Base-by-base conservation (phyloP, 495 filamentous ascomycete species). In the Annulohypoxylon nitens region DNA sequence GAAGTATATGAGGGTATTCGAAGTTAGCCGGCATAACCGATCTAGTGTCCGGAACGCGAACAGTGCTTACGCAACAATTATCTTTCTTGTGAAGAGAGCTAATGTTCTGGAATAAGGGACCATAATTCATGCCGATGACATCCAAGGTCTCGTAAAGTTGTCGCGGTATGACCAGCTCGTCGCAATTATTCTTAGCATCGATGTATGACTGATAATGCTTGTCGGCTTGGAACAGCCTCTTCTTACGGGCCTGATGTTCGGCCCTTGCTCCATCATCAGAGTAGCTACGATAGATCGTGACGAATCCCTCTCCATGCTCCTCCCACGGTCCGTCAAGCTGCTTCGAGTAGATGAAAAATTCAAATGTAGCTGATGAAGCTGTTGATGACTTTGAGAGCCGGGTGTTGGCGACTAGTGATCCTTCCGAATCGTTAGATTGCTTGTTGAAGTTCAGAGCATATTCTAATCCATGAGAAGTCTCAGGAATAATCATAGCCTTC, bases 31-130 rank as follows among this genome's bases (percentile, higher is more conserved):
- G 84, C 84, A 86, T 85, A 18, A 70, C 67, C 4, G 70, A 70
- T 36, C 70, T 76, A 0, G 80, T 83, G 61, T 86, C 79, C 2
- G 83, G 83, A 43, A 84, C 71, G 8, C 57, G 55, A 23, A 81
- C 61, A 4, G 45, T 50, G 30, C 73, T 62, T 16, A 61, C 61
- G 41, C 59, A 77, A n/a, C 45, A 2, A 41, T 65, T 48, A 16
- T 61, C 69, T 26, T 64, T 14, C 36, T 18, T 74, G 30, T 41
- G 36, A 45, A 76, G 63, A 14, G 67, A 70, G 1, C 20, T 20
- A 10, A 80, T 69, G 55, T 80, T 80, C 23, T 76, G 81, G 74
- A 89, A 89, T 1, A 80, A 53, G 0, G 81, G 80, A 0, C 87
- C 87, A 65, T 87, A 88, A 9, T 81, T 73, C 41, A 88, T 74